These are phyloP conservation scores for Betula pendula DNA, from an alignment of 306 rosid genomes.

Conservation along the genomic window DNA sequence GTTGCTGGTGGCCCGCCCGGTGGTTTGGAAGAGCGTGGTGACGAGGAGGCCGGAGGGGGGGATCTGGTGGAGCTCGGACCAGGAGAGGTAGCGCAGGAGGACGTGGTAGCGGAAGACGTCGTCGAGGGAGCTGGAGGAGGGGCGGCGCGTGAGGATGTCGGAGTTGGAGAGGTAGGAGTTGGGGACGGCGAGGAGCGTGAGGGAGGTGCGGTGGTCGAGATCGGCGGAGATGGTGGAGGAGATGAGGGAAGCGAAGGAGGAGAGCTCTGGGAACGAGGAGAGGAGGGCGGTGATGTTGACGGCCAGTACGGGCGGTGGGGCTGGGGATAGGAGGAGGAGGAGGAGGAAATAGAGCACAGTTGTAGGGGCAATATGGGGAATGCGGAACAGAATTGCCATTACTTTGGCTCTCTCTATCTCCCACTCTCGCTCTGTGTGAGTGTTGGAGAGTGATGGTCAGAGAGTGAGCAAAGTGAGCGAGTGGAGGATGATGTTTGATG, in stretches of 20 bases:
- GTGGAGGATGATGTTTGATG: conserved; percentile 9
- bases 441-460: neutral
- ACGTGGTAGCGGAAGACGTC: conserved; percentile 94
- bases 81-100: conserved; percentile 80
- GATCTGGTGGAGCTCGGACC: conserved; percentile 62
- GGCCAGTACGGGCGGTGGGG: conserved; percentile 31
- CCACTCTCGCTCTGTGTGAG: neutral
- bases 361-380: conserved; percentile 62
- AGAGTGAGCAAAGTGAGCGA: neutral
- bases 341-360: conserved; percentile 25
- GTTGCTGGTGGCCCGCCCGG: conserved; percentile 86
- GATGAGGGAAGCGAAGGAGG: conserved; percentile 67
- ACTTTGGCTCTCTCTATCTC: neutral
- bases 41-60: conserved; percentile 76
- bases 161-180: conserved; percentile 56
- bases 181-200: conserved; percentile 91
- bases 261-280: conserved; percentile 69
- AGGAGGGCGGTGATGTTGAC: conserved; percentile 80
- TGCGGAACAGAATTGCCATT: conserved; percentile 33
- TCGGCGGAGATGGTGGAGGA: conserved; percentile 57
- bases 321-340: conserved; percentile 25
- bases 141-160: conserved; percentile 54
- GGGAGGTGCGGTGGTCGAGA: conserved; percentile 63
- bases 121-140: conserved; percentile 58
- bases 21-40: conserved; percentile 90